phyloP scores from a whole-genome alignment of 192 early-diverging fungal species.

The Entomortierella parvispora region DNA sequence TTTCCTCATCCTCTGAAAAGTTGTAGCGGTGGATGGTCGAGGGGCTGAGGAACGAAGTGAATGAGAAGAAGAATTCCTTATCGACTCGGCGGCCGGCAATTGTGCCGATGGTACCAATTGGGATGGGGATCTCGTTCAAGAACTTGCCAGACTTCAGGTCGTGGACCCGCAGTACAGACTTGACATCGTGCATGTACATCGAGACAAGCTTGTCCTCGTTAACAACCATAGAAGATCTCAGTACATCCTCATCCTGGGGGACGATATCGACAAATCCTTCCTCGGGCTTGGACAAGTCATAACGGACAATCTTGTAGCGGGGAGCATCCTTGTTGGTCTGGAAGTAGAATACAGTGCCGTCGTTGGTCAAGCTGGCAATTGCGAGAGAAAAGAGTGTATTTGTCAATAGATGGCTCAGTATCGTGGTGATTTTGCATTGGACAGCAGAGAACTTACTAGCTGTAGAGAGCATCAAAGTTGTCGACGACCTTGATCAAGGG shows the following conservation, averaged over 20 bases:
- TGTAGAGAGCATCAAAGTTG: constrained; percentile 58
- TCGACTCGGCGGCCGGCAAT: constrained; percentile 49
- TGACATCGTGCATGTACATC: constrained; percentile 69
- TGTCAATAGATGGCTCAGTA: too few species aligned
- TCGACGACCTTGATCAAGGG: constrained; percentile 59
- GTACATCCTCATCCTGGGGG: constrained; percentile 56
- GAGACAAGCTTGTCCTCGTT: constrained; percentile 65
- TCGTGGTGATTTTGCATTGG: too few species aligned
- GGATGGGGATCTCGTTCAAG: constrained; percentile 50
- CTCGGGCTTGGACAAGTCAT: constrained; percentile 62
- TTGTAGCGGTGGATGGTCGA: constrained; percentile 66
- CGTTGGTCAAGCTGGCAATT: constrained; percentile 61
- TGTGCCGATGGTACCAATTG: constrained; percentile 58
- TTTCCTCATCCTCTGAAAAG: constrained; percentile 35
- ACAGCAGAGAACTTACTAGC: constrained; percentile 11
- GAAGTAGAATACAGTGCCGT: constrained; percentile 67
- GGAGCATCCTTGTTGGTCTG: constrained; percentile 67
- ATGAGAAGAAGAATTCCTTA: constrained; percentile 63
- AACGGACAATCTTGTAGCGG: constrained; percentile 65
- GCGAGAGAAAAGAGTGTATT: not conserved
- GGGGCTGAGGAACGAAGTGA: constrained; percentile 64
- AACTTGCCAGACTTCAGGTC: constrained; percentile 52
- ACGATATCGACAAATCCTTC: constrained; percentile 19
- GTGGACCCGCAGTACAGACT: constrained; percentile 58
- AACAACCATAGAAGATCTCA: constrained; percentile 50